Conservation (phyloP, 257 asterid species). For the Thymus quinquecostatus region DNA sequence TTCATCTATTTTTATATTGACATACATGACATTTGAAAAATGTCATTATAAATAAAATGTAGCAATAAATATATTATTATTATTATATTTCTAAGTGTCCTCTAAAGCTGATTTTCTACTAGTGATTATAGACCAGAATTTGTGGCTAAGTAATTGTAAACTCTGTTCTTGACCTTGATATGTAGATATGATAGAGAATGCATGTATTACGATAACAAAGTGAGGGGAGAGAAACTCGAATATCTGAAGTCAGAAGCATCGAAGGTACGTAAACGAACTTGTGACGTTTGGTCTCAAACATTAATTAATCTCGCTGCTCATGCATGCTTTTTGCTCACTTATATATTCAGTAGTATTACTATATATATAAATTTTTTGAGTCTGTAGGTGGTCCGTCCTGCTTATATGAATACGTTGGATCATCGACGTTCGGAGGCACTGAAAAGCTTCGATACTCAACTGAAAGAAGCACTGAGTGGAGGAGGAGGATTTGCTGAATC, state of each 20-base stretch:
- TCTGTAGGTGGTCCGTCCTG: constrained; percentile 54
- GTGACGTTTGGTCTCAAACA: background rate
- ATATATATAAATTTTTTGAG: background rate
- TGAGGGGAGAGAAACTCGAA: constrained; percentile 51
- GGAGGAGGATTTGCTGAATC: constrained; percentile 62
- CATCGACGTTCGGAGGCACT: constrained; percentile 51
- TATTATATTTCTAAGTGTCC: too few species aligned
- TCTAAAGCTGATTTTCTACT: too few species aligned
- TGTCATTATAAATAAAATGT: too few species aligned
- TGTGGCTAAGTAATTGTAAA: background rate
- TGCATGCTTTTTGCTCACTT: too few species aligned
- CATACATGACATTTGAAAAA: too few species aligned
- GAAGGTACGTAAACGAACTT: constrained; percentile 33
- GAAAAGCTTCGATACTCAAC: constrained; percentile 42
- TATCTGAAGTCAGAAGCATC: constrained; percentile 41
- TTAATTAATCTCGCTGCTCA: too few species aligned
- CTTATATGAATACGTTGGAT: constrained; percentile 51
- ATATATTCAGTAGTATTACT: background rate
- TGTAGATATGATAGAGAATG: constrained; percentile 60
- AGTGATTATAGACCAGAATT: background rate
- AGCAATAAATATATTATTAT: too few species aligned
- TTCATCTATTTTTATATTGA: too few species aligned
- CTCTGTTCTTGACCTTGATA: constrained; percentile 9
- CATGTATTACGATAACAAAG: constrained; percentile 50
- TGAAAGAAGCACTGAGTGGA: constrained; percentile 43